These are phyloP conservation scores for Fusarium abutilonis DNA, from an alignment of 2,329 filamentous ascomycete species.

Conservation along the genomic window DNA sequence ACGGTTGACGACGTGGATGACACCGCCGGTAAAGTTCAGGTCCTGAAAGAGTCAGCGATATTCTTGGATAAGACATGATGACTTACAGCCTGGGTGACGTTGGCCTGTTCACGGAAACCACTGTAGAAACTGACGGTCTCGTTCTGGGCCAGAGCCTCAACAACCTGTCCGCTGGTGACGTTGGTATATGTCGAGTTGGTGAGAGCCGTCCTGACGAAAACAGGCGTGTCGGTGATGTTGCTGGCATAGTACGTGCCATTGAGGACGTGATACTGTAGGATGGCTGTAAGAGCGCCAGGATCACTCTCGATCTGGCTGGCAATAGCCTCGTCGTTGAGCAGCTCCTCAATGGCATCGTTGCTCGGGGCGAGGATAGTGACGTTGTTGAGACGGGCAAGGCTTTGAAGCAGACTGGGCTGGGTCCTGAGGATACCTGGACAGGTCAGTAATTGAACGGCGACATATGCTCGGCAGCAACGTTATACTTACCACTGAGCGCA, in stretches of 20 bases:
- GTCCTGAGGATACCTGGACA: constrained; percentile 36
- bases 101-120: constrained; percentile 51
- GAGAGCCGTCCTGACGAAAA: constrained; percentile 56
- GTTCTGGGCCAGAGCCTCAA: constrained; percentile 55
- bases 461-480: not conserved
- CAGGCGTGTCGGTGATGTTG: constrained; percentile 43
- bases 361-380: constrained; percentile 62
- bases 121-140: constrained; percentile 59
- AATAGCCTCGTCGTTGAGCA: constrained; percentile 56
- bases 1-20: constrained; percentile 61
- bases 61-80: no score
- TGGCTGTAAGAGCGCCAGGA: constrained; percentile 51
- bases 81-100: constrained; percentile 48
- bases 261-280: constrained; percentile 69
- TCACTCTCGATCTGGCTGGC: constrained; percentile 54
- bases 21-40: constrained; percentile 56
- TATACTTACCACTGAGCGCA: constrained; percentile 33
- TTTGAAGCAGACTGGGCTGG: constrained; percentile 39
- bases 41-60: constrained; percentile 44
- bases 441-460: constrained; percentile 11
- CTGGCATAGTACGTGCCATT: constrained; percentile 55
- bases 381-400: constrained; percentile 30
- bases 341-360: constrained; percentile 63
- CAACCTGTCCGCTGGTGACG: constrained; percentile 55
- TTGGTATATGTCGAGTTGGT: constrained; percentile 55